Evolutionary conservation across 2,329 filamentous ascomycete species (phyloP).

Genomic region (Claviceps sp.): DNA sequence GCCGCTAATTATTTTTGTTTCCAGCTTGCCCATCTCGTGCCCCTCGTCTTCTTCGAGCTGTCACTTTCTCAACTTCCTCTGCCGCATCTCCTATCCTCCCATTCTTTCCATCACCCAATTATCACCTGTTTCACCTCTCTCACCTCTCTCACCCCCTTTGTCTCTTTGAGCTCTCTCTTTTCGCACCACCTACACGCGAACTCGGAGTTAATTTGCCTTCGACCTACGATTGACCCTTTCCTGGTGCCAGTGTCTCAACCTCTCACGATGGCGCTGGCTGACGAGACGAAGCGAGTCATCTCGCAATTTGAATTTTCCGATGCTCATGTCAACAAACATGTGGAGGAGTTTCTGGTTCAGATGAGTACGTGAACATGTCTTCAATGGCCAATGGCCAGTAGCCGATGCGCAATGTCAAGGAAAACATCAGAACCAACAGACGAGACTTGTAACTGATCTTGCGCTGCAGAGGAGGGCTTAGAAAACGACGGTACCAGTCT

Average conservation of each 20-base stretch:
- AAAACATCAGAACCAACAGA: background rate
- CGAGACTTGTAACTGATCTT: background rate
- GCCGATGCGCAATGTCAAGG: background rate
- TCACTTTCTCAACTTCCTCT: constrained; percentile 13
- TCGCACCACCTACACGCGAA: constrained; percentile 18
- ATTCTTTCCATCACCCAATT: constrained; percentile 7
- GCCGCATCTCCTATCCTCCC: constrained; percentile 7
- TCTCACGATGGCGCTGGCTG: constrained; percentile 47
- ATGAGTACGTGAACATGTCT: constrained; percentile 44
- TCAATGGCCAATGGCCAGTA: background rate
- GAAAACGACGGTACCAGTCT: constrained; percentile 64
- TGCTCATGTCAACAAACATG: constrained; percentile 64
- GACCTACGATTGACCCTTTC: constrained; percentile 40
- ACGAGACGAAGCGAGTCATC: constrained; percentile 68
- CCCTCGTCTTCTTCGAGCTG: constrained; percentile 31
- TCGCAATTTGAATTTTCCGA: constrained; percentile 75
- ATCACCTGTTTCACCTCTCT: background rate
- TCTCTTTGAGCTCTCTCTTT: constrained; percentile 17
- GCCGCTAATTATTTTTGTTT: constrained; percentile 1
- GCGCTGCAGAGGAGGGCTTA: constrained; percentile 59
- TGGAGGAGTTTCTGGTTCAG: constrained; percentile 74
- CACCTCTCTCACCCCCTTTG: constrained; percentile 9
- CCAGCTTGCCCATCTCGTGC: constrained; percentile 39
- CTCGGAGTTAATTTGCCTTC: constrained; percentile 39
- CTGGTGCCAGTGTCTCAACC: constrained; percentile 39